Percentiles rank a stretch among this genome's conserved stretches.
These are phyloP conservation scores for Blastosporella zonata DNA, from an alignment of 1,284 basidiomycete species.

Conservation along the genomic window DNA sequence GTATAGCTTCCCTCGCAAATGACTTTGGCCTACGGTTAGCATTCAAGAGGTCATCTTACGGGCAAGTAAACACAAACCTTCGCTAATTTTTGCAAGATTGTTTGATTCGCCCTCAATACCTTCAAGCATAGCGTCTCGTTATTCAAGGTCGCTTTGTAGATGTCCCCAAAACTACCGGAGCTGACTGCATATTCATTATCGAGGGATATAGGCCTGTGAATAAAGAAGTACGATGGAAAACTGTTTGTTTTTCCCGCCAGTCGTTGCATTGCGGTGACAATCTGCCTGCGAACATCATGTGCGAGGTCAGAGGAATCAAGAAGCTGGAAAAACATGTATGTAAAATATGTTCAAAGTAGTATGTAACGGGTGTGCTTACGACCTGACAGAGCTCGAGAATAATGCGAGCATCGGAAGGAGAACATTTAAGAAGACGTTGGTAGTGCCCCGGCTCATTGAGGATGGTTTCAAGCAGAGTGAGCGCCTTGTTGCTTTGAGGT, in stretches of 20 bases:
- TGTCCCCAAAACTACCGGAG: neutral
- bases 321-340: neutral
- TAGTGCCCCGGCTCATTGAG: neutral
- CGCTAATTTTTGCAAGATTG: neutral
- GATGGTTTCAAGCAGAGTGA: neutral
- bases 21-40: neutral
- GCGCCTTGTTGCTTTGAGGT: neutral
- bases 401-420: neutral
- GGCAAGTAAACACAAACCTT: neutral
- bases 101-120: neutral
- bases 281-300: neutral
- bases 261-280: neutral
- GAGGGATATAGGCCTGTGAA: neutral
- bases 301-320: neutral
- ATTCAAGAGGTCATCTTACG: neutral
- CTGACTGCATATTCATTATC: neutral
- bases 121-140: neutral
- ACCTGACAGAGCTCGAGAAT: slow-evolving; percentile 1
- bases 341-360: neutral
- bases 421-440: neutral
- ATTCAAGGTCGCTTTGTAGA: neutral
- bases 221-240: neutral
- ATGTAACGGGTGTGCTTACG: neutral
- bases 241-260: neutral
- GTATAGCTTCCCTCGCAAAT: neutral